Evolutionary conservation across 768 basidiomycete genomes (phyloP).

Genomic region (Hygrophorus pudorinus): DNA sequence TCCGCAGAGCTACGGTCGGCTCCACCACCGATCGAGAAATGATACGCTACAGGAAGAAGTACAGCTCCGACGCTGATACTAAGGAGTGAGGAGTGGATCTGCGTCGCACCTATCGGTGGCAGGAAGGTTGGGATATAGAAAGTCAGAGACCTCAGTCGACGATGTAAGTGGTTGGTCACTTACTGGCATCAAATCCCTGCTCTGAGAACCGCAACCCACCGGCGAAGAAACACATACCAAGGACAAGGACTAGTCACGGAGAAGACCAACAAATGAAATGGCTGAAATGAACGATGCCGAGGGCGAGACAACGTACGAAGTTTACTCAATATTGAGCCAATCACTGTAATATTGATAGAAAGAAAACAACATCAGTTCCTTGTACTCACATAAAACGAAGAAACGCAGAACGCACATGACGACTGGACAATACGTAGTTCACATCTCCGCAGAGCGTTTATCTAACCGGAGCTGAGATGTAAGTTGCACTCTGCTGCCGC

Average conservation of each 20-base stretch:
- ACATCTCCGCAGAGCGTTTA: constrained; percentile 76
- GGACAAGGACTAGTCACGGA: constrained; percentile 52
- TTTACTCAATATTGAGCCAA: constrained; percentile 79
- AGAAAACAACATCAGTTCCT: not conserved
- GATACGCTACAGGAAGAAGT: constrained; percentile 70
- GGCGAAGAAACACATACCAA: constrained; percentile 81
- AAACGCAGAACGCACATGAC: constrained; percentile 38
- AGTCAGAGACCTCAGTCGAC: not conserved
- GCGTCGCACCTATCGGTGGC: constrained; percentile 46
- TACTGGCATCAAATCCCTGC: constrained; percentile 68
- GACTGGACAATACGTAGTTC: constrained; percentile 76
- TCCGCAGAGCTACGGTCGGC: constrained; percentile 13
- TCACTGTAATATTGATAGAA: constrained; percentile 34
- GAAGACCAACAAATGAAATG: no score
- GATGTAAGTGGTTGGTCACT: constrained; percentile 13
- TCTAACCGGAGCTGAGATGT: constrained; percentile 26
- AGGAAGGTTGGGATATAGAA: not conserved
- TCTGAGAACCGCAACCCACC: constrained; percentile 70
- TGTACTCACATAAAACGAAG: not conserved
- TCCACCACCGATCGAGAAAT: constrained; percentile 41
- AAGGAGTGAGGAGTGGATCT: constrained; percentile 64
- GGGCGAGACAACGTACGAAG: constrained; percentile 32
- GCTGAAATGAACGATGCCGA: not conserved
- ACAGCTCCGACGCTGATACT: constrained; percentile 72
- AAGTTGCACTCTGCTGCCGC: not conserved